Percentiles rank a stretch among this genome's conserved stretches.
Evolutionary conservation across 1,284 basidiomycete species (phyloP).

Genomic region (Ustilago loliicola): DNA sequence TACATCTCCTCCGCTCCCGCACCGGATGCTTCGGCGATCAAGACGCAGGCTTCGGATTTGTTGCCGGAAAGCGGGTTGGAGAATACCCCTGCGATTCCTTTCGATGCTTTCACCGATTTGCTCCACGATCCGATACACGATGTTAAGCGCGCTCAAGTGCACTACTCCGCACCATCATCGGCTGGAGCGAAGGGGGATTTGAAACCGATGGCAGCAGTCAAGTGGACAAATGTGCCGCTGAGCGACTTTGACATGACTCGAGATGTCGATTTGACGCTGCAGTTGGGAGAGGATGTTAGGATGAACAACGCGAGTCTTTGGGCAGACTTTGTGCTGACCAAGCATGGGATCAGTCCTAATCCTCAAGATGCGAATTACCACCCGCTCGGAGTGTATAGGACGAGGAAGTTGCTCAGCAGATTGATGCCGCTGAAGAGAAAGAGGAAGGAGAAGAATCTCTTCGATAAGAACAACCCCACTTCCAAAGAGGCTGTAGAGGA

Average conservation of each 20-base stretch:
- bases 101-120: conserved; percentile 36
- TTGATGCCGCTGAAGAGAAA: conserved; percentile 81
- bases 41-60: conserved; percentile 50
- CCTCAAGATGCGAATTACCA: conserved; percentile 74
- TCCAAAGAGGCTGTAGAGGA: neutral
- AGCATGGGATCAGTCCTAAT: conserved; percentile 78
- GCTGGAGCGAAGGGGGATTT: neutral
- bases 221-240: conserved; percentile 43
- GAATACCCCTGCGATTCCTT: conserved; percentile 31
- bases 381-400: conserved; percentile 77
- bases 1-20: conserved; percentile 45
- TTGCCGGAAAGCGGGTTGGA: conserved; percentile 25
- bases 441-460: conserved; percentile 85
- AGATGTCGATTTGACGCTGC: conserved; percentile 44
- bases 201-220: conserved; percentile 49
- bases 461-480: conserved; percentile 70
- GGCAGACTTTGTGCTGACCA: conserved; percentile 86
- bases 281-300: conserved; percentile 35
- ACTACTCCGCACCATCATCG: neutral
- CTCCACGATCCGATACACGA: conserved; percentile 36
- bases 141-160: neutral
- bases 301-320: conserved; percentile 72
- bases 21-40: conserved; percentile 23
- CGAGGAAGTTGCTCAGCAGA: conserved; percentile 85
- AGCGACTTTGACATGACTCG: conserved; percentile 33